phyloP scores from a whole-genome alignment of 2,329 filamentous ascomycete genomes.

The Didymella lethalis region DNA sequence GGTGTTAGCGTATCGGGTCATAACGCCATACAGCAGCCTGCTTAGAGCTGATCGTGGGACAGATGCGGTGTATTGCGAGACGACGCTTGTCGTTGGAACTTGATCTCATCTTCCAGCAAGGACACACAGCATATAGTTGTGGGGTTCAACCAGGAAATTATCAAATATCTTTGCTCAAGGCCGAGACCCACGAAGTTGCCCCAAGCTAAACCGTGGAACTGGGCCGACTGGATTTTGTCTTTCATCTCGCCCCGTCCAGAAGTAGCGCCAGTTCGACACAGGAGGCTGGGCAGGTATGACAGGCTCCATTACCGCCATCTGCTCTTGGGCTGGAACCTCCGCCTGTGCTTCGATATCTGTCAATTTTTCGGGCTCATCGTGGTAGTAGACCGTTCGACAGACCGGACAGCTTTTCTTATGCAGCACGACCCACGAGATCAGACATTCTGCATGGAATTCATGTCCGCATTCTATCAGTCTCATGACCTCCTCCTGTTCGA shows the following conservation, averaged over 20 bases:
- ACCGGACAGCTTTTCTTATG: slow-evolving; percentile 45
- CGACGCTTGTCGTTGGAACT: no score
- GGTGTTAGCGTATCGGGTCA: no score
- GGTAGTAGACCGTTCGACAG: slow-evolving; percentile 40
- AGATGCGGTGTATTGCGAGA: no score
- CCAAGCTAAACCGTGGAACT: background rate
- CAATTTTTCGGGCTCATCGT: slow-evolving; percentile 30
- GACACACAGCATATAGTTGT: no score
- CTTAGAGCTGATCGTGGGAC: no score
- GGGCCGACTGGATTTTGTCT: slow-evolving; percentile 5
- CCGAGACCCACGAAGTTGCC: background rate
- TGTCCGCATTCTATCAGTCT: slow-evolving; percentile 38
- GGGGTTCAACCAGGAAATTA: no score
- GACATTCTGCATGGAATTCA: slow-evolving; percentile 45
- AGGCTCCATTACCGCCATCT: background rate
- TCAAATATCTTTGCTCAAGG: background rate
- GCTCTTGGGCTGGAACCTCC: background rate
- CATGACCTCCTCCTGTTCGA: slow-evolving; percentile 35
- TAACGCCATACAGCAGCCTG: no score
- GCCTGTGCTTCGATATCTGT: slow-evolving; percentile 26
- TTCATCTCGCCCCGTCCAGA: slow-evolving; percentile 13
- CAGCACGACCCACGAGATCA: slow-evolving; percentile 42
- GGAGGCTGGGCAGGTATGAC: background rate
- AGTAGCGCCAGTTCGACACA: slow-evolving; percentile 19
- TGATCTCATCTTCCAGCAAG: no score